Evolutionary conservation across 305 asterid species (phyloP).

Genomic region (Fraxinus greggii): DNA sequence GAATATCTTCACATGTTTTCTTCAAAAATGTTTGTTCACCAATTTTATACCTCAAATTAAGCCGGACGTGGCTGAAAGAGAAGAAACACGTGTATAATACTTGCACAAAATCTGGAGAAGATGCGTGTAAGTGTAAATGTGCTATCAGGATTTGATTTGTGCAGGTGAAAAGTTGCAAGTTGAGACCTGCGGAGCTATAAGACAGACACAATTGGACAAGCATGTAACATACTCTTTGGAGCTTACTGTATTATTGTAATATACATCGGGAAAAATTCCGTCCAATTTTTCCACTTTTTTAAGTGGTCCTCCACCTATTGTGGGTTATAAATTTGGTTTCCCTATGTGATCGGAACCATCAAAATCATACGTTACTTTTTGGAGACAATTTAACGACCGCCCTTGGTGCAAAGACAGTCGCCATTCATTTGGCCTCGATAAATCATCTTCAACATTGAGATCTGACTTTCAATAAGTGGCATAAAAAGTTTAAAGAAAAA

Average conservation of each 20-base stretch:
- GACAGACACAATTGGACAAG: background rate
- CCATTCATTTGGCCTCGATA: background rate
- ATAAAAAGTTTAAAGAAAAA: no score
- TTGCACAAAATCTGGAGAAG: background rate
- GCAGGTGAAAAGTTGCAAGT: background rate
- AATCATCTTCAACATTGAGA: background rate
- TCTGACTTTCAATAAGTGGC: background rate
- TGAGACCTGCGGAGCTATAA: background rate
- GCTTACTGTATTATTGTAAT: background rate
- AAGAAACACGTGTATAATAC: background rate
- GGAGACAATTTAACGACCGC: background rate
- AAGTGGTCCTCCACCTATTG: background rate
- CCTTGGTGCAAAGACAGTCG: background rate
- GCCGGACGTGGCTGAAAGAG: background rate
- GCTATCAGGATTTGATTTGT: background rate
- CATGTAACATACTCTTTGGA: background rate
- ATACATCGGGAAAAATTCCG: background rate
- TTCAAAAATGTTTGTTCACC: background rate
- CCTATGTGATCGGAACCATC: no score
- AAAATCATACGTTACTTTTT: background rate
- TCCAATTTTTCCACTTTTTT: background rate
- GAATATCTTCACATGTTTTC: background rate
- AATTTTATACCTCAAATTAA: background rate
- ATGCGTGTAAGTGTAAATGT: background rate
- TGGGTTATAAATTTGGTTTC: background rate